phyloP scores from a whole-genome alignment of 2,329 filamentous ascomycete genomes.

The Ilyonectria robusta region DNA sequence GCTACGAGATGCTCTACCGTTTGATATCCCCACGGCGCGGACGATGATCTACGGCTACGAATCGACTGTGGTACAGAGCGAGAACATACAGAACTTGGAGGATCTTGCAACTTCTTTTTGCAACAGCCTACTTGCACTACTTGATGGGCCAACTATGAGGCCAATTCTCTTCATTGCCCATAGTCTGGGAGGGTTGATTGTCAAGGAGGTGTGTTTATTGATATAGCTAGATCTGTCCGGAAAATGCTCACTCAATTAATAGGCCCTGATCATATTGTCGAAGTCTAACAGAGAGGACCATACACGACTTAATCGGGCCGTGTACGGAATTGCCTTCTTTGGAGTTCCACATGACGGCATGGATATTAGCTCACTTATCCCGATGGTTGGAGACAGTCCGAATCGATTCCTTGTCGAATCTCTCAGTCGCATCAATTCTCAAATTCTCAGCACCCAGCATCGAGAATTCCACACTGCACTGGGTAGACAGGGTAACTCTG shows the following conservation, averaged over 20 bases:
- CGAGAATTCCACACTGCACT: conserved; percentile 26
- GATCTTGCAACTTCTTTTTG: conserved; percentile 15
- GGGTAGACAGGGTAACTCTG: conserved; percentile 26
- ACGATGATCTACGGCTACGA: conserved; percentile 49
- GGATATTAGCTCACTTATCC: conserved; percentile 23
- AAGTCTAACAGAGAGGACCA: conserved; percentile 13
- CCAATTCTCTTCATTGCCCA: conserved; percentile 25
- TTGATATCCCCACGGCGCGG: conserved; percentile 39
- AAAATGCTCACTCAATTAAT: background rate
- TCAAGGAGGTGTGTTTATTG: conserved; percentile 18
- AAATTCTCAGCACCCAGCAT: conserved; percentile 18
- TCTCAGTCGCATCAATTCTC: conserved; percentile 17
- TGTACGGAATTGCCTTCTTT: conserved; percentile 30
- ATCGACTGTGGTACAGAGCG: conserved; percentile 33
- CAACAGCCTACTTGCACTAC: conserved; percentile 4
- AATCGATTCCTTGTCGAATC: conserved; percentile 29
- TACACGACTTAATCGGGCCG: background rate
- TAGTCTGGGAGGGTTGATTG: conserved; percentile 21
- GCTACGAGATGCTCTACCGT: conserved; percentile 46
- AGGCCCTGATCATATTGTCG: conserved; percentile 18
- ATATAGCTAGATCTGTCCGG: too few species aligned
- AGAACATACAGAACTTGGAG: conserved; percentile 27
- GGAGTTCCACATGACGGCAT: conserved; percentile 30
- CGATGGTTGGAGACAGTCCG: conserved; percentile 28
- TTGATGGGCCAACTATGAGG: background rate